Evolutionary conservation across 768 basidiomycete species (phyloP), one percentile per base, ranked within the genome.

Genomic region (Sutorius australiensis): DNA sequence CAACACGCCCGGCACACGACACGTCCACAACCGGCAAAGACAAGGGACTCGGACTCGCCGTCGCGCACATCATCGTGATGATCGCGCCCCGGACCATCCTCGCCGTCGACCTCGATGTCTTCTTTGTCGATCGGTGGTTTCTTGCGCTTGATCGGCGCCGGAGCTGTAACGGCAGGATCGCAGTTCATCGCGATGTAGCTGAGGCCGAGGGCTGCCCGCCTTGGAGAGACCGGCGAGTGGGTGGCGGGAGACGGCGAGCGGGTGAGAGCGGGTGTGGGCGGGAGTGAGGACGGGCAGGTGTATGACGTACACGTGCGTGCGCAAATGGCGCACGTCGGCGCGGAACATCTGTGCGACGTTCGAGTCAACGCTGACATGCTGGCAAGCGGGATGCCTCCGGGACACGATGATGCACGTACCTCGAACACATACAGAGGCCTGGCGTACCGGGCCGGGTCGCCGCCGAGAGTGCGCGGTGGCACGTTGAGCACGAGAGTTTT

Each of bases 211-310:
- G 69, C 62, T 0, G 54, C 13, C 14, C 72, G 70, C 48, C 59
- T 64, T 0, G 68, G 68, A 1, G 71, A 67, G 39, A 58, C 31
- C 1, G 63, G 58, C 3, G 67, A 36, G 0, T 50, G 50, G 0
- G 62, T 56, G 1, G 68, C 54, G 12, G 59, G 64, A 30, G 68
- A 69, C 7, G 73, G 64, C 5, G 71, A 68, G 36, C 64, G 63
- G 2, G 70, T 72, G 45, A 73, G 66, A 19, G 67, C 67, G 3
- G 72, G 73, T 1, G 73, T 74, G 2, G 73, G 70, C 21, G 73
- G 72, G 19, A 63, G 47, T 32, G 71, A 75, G 12, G 63, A 54
- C 2, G 65, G 67, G 14, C 59, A 59, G 30, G 57, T 67, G 27
- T 63, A 68, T 0, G 66, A 72, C 24, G 69, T 71, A 44, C 73